These are phyloP conservation scores for Gymnopilus junonius DNA, from an alignment of 768 basidiomycete species.

Conservation along the genomic window DNA sequence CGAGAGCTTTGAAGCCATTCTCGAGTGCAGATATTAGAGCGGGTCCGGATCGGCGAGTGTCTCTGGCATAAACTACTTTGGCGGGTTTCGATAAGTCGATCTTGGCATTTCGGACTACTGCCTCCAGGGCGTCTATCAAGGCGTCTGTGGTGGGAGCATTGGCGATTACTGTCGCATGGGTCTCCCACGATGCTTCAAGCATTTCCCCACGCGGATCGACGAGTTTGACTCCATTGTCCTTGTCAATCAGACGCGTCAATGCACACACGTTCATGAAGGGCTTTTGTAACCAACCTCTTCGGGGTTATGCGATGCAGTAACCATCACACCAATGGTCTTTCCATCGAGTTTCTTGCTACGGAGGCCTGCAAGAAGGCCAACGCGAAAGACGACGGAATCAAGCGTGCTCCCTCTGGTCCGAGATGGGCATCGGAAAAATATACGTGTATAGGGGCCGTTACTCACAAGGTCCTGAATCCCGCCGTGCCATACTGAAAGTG, in stretches of 20 bases:
- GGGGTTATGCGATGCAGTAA: slow-evolving; percentile 99
- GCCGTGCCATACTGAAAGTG: slow-evolving; percentile 92
- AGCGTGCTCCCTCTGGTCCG: slow-evolving; percentile 62
- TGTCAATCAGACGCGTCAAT: slow-evolving; percentile 15
- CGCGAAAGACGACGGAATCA: slow-evolving; percentile 92
- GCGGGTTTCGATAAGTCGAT: slow-evolving; percentile 84
- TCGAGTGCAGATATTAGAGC: slow-evolving; percentile 76
- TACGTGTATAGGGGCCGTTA: slow-evolving; percentile 12
- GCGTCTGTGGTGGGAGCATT: slow-evolving; percentile 79
- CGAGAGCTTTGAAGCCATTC: slow-evolving; percentile 80
- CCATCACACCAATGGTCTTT: slow-evolving; percentile 95
- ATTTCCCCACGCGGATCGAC: slow-evolving; percentile 98
- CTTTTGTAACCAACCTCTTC: slow-evolving; percentile 66
- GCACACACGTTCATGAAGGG: not conserved
- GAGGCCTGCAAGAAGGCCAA: slow-evolving; percentile 88
- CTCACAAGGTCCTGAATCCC: slow-evolving; percentile 91
- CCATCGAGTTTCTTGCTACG: slow-evolving; percentile 93
- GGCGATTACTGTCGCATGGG: slow-evolving; percentile 82
- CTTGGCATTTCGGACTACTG: slow-evolving; percentile 62
- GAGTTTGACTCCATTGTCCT: slow-evolving; percentile 99
- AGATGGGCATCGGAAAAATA: not conserved
- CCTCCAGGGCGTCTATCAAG: slow-evolving; percentile 68
- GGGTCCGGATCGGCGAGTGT: slow-evolving; percentile 89
- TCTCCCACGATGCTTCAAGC: slow-evolving; percentile 94
- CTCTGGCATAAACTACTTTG: slow-evolving; percentile 87